phyloP scores from a whole-genome alignment of 345 rosid genomes.

The Eucalyptus marginata region DNA sequence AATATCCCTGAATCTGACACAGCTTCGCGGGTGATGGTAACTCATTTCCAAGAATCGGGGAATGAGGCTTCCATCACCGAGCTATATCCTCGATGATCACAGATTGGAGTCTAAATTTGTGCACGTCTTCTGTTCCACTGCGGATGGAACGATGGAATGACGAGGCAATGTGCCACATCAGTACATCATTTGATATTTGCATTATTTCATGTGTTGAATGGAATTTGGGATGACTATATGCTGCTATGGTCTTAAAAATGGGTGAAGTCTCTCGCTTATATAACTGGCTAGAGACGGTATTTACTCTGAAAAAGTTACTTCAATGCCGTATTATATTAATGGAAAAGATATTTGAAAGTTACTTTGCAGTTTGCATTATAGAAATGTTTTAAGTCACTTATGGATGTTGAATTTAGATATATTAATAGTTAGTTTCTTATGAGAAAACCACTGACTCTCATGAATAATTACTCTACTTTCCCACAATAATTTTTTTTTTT shows the following conservation, averaged over 20 bases:
- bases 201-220: background rate
- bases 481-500: background rate
- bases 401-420: background rate
- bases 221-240: background rate
- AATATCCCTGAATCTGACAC: background rate
- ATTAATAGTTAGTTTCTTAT: background rate
- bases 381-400: background rate
- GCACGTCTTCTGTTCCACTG: rapidly evolving
- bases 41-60: background rate
- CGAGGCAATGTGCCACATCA: background rate
- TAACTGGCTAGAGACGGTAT: rapidly evolving
- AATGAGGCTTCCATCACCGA: background rate
- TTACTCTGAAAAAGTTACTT: background rate
- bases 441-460: background rate
- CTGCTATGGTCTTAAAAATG: background rate
- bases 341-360: background rate
- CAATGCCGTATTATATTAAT: no score
- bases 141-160: background rate
- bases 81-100: background rate
- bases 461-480: background rate
- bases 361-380: background rate
- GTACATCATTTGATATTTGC: background rate
- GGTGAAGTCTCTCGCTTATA: rapidly evolving
- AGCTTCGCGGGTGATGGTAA: background rate
- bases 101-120: background rate